These are phyloP conservation scores for Anthostomella pinea DNA, from an alignment of 2,329 filamentous ascomycete species.

Conservation along the genomic window DNA sequence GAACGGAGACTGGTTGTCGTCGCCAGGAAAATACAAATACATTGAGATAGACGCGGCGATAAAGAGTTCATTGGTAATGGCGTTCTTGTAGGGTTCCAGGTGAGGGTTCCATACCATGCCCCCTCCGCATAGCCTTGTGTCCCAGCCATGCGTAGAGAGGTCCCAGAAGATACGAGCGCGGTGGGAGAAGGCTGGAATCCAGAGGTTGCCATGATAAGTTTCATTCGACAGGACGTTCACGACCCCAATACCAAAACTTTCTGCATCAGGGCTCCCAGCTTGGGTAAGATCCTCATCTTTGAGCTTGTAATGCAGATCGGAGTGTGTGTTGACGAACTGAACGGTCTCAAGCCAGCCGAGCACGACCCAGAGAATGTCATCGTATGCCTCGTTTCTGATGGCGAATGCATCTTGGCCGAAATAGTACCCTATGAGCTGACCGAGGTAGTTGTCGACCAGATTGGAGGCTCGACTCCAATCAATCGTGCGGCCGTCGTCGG, in stretches of 20 bases:
- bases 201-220: conserved; percentile 75
- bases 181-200: conserved; percentile 74
- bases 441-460: conserved; percentile 78
- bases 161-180: conserved; percentile 84
- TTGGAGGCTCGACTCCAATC: conserved; percentile 63
- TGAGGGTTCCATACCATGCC: conserved; percentile 91
- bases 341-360: conserved; percentile 84
- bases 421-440: conserved; percentile 73
- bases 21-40: conserved; percentile 86
- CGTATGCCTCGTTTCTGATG: conserved; percentile 74
- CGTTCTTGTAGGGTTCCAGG: conserved; percentile 85
- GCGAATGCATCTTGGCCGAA: conserved; percentile 80
- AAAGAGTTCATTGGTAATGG: conserved; percentile 90
- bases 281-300: conserved; percentile 8
- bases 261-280: too few relatives aligned
- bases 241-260: too few relatives aligned
- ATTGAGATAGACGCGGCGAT: conserved; percentile 82
- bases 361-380: conserved; percentile 95
- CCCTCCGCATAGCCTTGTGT: conserved; percentile 74
- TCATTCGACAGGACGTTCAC: conserved; percentile 37
- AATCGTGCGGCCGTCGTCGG: conserved; percentile 30
- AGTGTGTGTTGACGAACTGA: conserved; percentile 72
- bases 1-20: conserved; percentile 71
- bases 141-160: conserved; percentile 75
- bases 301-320: conserved; percentile 54